Conservation (phyloP, 2,329 filamentous ascomycete species). For the Aspergillus pseudotamarii region DNA sequence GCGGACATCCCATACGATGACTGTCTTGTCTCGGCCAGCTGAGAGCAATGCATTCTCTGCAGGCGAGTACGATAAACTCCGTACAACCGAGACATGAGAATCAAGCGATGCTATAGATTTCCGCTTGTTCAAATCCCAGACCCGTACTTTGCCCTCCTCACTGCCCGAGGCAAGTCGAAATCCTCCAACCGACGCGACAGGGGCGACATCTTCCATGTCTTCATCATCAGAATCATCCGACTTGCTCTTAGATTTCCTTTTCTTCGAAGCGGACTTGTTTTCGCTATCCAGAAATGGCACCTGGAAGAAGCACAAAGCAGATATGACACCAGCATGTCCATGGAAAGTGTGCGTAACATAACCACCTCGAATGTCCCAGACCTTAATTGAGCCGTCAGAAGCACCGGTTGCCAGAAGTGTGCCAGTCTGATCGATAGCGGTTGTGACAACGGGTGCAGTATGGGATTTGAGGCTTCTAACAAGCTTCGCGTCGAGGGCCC, state of each 20-base stretch:
- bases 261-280: constrained; percentile 42
- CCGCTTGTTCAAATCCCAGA: constrained; percentile 90
- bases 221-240: constrained; percentile 37
- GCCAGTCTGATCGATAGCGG: constrained; percentile 82
- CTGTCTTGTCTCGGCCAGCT: constrained; percentile 87
- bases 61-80: constrained; percentile 78
- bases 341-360: constrained; percentile 95
- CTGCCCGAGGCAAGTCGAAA: constrained; percentile 88
- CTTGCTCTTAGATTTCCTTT: constrained; percentile 48
- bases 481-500: constrained; percentile 66
- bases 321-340: constrained; percentile 87
- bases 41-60: constrained; percentile 77
- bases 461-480: constrained; percentile 86
- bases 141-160: constrained; percentile 87
- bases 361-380: constrained; percentile 91
- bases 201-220: constrained; percentile 47
- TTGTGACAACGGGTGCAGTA: constrained; percentile 81
- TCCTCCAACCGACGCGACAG: constrained; percentile 50
- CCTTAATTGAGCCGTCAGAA: constrained; percentile 90
- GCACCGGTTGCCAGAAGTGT: constrained; percentile 90
- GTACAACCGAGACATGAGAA: constrained; percentile 94
- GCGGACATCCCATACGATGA: constrained; percentile 85
- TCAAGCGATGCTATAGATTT: constrained; percentile 77
- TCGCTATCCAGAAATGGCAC: constrained; percentile 54
- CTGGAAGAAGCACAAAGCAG: constrained; percentile 90